Conservation (phyloP, 2,329 filamentous ascomycete genomes). For the Venturia aucupariae region DNA sequence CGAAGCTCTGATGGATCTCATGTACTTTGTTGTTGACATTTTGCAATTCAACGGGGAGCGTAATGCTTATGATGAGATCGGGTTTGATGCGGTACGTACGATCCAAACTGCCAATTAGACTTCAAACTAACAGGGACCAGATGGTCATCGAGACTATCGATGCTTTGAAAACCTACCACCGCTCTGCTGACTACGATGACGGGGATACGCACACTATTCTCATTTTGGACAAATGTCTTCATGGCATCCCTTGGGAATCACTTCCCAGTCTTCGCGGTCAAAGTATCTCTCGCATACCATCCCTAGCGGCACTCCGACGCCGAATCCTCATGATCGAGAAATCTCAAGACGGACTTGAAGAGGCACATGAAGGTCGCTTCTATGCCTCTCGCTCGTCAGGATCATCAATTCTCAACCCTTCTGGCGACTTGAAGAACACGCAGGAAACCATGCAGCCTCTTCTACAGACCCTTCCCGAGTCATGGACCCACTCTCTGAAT, state of each 20-base stretch:
- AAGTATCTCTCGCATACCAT: conserved; percentile 81
- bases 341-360: conserved; percentile 18
- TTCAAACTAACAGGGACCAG: conserved; percentile 24
- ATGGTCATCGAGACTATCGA: conserved; percentile 86
- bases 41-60: conserved; percentile 92
- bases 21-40: conserved; percentile 95
- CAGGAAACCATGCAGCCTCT: conserved; percentile 62
- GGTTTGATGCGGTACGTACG: conserved; percentile 58
- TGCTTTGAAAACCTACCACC: conserved; percentile 69
- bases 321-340: conserved; percentile 47
- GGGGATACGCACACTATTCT: conserved; percentile 65
- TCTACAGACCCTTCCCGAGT: conserved; percentile 41
- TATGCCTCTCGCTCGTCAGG: conserved; percentile 47
- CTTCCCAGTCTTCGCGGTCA: conserved; percentile 72
- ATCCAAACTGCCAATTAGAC: neutral
- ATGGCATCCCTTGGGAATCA: conserved; percentile 93
- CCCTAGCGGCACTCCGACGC: conserved; percentile 70
- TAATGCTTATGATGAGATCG: conserved; percentile 96
- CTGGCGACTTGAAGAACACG: conserved; percentile 71
- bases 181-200: conserved; percentile 25
- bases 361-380: conserved; percentile 18
- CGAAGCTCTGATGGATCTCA: conserved; percentile 78
- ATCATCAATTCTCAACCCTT: conserved; percentile 83
- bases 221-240: conserved; percentile 82
- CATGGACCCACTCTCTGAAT: conserved; percentile 61